These are phyloP conservation scores for Solanum etuberosum DNA, from an alignment of 257 asterid species.

Conservation along the genomic window DNA sequence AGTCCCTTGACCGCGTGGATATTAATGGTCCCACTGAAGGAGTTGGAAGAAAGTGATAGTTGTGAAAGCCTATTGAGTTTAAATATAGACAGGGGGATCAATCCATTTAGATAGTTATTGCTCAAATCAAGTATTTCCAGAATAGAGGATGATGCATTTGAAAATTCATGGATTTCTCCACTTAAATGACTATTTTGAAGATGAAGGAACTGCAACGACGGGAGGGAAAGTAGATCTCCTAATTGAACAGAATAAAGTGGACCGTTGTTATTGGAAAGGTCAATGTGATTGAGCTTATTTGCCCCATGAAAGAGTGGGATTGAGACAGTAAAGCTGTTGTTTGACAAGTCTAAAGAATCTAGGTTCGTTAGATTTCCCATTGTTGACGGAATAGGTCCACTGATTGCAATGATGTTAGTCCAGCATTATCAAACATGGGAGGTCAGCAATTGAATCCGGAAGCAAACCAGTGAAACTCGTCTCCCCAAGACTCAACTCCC, in stretches of 20 bases:
- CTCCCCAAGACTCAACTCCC: no score
- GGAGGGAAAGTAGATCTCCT: constrained; percentile 4
- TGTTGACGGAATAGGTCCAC: constrained; percentile 7
- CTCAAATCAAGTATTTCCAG: constrained; percentile 1
- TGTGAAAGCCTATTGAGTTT: background rate
- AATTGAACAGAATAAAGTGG: constrained; percentile 5
- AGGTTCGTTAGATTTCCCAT: background rate
- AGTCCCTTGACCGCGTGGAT: constrained; percentile 4
- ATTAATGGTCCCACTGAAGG: constrained; percentile 11
- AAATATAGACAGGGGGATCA: constrained; percentile 15
- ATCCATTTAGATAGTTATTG: constrained; percentile 5
- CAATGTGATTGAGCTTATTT: background rate
- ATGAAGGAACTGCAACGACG: background rate
- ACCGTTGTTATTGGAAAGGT: constrained; percentile 7
- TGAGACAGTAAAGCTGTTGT: background rate
- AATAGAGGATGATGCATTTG: background rate
- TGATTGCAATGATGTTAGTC: no score
- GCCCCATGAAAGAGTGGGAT: constrained; percentile 3
- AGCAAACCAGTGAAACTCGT: constrained; percentile 1
- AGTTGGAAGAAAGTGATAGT: constrained; percentile 11
- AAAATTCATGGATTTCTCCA: constrained; percentile 1
- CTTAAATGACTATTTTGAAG: background rate
- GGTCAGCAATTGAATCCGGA: constrained; percentile 7
- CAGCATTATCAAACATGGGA: no score
- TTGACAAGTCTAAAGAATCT: constrained; percentile 3